Evolutionary conservation across 352 stramenopile species (phyloP), one percentile per base, ranked within the genome.

Genomic region (Phytophthora citricola): DNA sequence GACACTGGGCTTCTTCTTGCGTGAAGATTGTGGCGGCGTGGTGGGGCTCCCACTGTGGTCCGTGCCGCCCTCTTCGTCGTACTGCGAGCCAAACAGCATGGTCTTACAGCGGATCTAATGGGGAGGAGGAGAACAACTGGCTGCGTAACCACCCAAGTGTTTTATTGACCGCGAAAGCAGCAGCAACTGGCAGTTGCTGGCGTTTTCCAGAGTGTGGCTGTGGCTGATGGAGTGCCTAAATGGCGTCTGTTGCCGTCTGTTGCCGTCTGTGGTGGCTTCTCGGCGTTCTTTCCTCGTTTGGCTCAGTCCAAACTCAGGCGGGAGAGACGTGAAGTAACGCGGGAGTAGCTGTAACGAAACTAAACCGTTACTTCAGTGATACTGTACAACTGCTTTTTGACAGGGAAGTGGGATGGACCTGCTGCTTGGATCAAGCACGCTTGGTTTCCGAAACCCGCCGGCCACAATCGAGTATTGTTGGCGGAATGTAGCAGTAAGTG

Each of bases 51-150:
- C 71, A 50, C 71, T 79, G 17, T 79, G 58, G 32, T 79, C 71
- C 2, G 71, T 80, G 34, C 49, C 63, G 24, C 45, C 63, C 36
- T 85, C 76, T 20, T 85, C 76, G 47, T 85, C 76, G 65, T 85
- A 85, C 65, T 85, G 76, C 39, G 73, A 46, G 48, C 76, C 76
- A 56, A 85, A 85, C 5, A 85, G 71, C 76, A 85, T 85, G 29
- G 5, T 4, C 24, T 44, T 41, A 7, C 34, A 20, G 22, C 17
- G 40, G 56, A 44, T 64, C 45, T 63, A 26, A 22, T 26, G 26
- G n/a, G n/a, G 24, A 63, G n/a, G 52, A 61, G n/a, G 51, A 61
- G 39, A 36, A 22, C 46, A 45, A 36, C 34, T 44, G 36, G 12
- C 46, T 17, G 53, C 32, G 47, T 58, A 70, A 50, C 45, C 39